Conservation (phyloP, 345 rosid species). For the Citrus mangshanensis region DNA sequence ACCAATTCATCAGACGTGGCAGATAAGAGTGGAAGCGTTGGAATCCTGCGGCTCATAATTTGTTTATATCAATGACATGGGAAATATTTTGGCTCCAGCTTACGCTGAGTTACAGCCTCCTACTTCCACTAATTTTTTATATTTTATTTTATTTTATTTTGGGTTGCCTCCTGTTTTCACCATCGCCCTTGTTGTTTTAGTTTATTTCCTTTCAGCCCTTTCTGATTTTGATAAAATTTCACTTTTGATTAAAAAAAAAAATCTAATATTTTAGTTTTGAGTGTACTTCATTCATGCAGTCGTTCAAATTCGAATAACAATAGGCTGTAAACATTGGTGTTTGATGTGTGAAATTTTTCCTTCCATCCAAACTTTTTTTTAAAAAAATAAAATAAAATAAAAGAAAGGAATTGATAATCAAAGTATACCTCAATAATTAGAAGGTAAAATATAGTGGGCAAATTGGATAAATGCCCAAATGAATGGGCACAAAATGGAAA, state of each 20-base stretch:
- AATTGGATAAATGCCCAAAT: not conserved
- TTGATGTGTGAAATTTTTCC: not conserved
- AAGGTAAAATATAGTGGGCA: not conserved
- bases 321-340: not conserved
- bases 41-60: conserved; percentile 33
- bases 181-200: not conserved
- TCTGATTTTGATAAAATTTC: too few relatives aligned
- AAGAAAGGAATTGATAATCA: not conserved
- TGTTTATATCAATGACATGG: not conserved
- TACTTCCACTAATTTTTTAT: not conserved
- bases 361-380: not conserved
- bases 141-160: not conserved
- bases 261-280: too few relatives aligned
- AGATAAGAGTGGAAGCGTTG: conserved; percentile 56
- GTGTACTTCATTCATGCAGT: too few relatives aligned
- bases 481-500: not conserved
- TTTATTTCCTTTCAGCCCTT: not conserved
- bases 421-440: not conserved
- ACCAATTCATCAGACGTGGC: conserved; percentile 39
- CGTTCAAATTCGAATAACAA: too few relatives aligned
- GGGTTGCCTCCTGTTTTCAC: not conserved
- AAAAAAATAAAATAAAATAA: too few relatives aligned
- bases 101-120: too few relatives aligned
- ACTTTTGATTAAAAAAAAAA: too few relatives aligned
- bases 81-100: not conserved